Evolutionary conservation across 139 green algal species (phyloP).

Genomic region (Pedinophyceae sp.): DNA sequence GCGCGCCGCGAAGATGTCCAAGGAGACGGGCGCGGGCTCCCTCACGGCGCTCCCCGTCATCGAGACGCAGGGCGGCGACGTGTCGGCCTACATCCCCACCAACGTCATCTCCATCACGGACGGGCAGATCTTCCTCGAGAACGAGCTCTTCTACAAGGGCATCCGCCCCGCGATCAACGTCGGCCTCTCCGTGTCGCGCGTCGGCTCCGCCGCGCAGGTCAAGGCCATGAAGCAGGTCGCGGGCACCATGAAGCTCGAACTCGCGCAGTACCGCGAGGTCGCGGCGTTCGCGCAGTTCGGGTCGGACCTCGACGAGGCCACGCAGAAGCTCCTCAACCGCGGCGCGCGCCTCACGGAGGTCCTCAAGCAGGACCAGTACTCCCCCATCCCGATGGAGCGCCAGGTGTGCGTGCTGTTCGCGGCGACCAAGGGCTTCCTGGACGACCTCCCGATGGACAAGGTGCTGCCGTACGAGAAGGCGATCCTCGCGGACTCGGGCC

Average conservation of each 20-base stretch:
- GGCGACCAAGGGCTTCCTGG: constrained; percentile 21
- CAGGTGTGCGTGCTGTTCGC: constrained; percentile 31
- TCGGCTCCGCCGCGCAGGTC: constrained; percentile 72
- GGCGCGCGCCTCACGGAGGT: constrained; percentile 71
- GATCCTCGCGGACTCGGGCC: constrained; percentile 1
- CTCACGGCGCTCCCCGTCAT: constrained; percentile 77
- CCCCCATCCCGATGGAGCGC: constrained; percentile 67
- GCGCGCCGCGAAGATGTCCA: constrained; percentile 56
- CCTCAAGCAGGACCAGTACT: constrained; percentile 80
- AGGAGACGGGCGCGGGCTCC: constrained; percentile 40
- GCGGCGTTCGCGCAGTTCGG: constrained; percentile 80
- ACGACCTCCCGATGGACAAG: constrained; percentile 13
- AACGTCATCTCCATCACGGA: constrained; percentile 90
- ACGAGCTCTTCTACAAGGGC: constrained; percentile 79
- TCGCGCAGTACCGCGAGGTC: constrained; percentile 79
- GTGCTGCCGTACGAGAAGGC: constrained; percentile 16
- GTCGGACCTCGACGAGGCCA: constrained; percentile 74
- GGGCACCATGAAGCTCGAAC: constrained; percentile 53
- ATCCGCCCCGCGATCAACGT: constrained; percentile 81
- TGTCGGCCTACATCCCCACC: constrained; percentile 79
- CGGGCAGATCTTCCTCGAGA: constrained; percentile 80
- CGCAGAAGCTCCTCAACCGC: constrained; percentile 72
- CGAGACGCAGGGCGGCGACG: constrained; percentile 63
- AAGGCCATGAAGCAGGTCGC: constrained; percentile 77
- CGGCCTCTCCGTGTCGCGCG: constrained; percentile 64